These are phyloP conservation scores for Mortierella alpina DNA, from an alignment of 192 early-diverging fungal species.

Conservation along the genomic window DNA sequence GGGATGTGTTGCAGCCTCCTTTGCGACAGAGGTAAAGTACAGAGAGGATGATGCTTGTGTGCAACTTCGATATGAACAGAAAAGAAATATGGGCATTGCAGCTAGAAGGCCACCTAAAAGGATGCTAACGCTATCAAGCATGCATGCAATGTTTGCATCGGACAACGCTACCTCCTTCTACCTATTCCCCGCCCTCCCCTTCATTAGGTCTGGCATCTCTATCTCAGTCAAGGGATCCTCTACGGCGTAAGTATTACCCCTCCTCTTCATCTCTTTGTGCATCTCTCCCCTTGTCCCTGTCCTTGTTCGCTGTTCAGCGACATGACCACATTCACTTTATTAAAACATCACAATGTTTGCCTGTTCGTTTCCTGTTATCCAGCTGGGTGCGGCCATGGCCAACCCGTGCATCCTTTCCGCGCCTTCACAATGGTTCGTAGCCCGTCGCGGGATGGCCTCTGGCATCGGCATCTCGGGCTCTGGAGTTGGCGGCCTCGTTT, in stretches of 20 bases:
- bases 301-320: not conserved
- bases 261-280: not conserved
- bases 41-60: too few relatives aligned
- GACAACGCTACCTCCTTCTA: not conserved
- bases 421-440: slow-evolving; percentile 77
- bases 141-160: not conserved
- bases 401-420: slow-evolving; percentile 62
- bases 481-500: slow-evolving; percentile 79
- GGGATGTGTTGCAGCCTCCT: slow-evolving; percentile 52
- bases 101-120: too few relatives aligned
- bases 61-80: too few relatives aligned
- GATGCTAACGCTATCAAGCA: too few relatives aligned
- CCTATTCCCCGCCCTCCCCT: not conserved
- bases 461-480: slow-evolving; percentile 79
- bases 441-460: slow-evolving; percentile 72
- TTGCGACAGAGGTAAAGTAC: slow-evolving; percentile 51
- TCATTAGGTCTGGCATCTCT: slow-evolving; percentile 56
- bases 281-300: not conserved
- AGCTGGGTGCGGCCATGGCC: slow-evolving; percentile 49
- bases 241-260: slow-evolving; percentile 43
- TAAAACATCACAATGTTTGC: too few relatives aligned
- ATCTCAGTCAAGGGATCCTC: slow-evolving; percentile 60
- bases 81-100: too few relatives aligned
- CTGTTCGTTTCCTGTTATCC: not conserved
- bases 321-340: too few relatives aligned